Percentiles rank a stretch among this genome's conserved stretches.
Conservation (phyloP, 2,329 filamentous ascomycete genomes). For the Magnaporthiopsis incrustans region DNA sequence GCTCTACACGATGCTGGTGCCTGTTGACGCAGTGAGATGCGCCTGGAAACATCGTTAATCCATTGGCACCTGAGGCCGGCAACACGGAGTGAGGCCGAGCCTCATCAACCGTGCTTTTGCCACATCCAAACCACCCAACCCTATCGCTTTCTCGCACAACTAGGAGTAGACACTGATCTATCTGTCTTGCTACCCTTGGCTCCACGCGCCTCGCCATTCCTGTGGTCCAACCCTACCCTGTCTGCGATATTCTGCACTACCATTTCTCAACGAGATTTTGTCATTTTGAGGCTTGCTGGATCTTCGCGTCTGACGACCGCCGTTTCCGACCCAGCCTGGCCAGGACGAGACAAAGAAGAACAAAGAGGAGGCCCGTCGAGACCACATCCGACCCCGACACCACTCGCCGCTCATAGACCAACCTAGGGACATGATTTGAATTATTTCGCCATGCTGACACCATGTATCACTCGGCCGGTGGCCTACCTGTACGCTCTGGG, state of each 20-base stretch:
- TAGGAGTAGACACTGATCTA: no score
- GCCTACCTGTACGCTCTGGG: slow-evolving; percentile 39
- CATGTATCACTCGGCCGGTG: slow-evolving; percentile 22
- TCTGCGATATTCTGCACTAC: no score
- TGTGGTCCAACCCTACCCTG: no score
- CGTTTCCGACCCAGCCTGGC: no score
- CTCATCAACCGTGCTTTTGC: not conserved
- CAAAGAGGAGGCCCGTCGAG: no score
- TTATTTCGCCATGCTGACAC: slow-evolving; percentile 26
- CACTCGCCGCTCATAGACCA: not conserved
- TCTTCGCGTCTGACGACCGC: not conserved
- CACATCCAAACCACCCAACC: not conserved
- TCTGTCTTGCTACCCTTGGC: not conserved
- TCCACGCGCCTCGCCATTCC: not conserved
- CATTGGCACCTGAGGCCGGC: not conserved
- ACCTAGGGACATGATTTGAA: not conserved
- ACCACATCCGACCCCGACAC: no score
- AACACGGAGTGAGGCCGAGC: no score
- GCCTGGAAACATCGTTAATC: not conserved
- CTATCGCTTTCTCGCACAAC: no score
- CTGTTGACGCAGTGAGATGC: not conserved
- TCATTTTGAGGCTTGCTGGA: not conserved
- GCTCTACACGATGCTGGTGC: not conserved
- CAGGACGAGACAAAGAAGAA: not conserved
- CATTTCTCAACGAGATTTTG: not conserved